Evolutionary conservation across 768 basidiomycete genomes (phyloP), one percentile per base, ranked within the genome.

Genomic region (Stropharia rugosoannulata): DNA sequence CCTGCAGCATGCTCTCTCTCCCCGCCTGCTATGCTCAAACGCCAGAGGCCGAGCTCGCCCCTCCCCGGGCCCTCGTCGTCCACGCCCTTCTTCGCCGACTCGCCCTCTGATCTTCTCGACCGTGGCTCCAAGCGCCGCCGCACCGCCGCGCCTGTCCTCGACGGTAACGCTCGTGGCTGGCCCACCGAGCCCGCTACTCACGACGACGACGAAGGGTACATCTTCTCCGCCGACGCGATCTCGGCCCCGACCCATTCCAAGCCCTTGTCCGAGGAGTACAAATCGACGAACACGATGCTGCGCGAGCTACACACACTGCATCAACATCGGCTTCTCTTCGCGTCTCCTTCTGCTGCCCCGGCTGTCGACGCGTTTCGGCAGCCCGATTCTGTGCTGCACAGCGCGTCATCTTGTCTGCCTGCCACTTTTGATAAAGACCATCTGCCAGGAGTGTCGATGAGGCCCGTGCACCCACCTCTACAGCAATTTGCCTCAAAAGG

Each of bases 271-370:
- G 71, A 62, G 71, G 49, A 80, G 59, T 93, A 92, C 72, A 79
- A 80, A 64, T 71, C 75, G 32, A 74, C 81, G 54, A 93, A 93
- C 69, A 79, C 61, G 45, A 71, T 89, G 59, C 80, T 93, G 37
- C 83, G 87, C 54, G 84, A 90, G 62, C 66, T 91, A 49, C 90
- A 92, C 62, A 76, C 82, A 38, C 75, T 86, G 19, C 79, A 87
- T 60, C 82, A 87, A 51, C 86, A 89, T 63, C 78, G 88, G 48
- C 71, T 83, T 35, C 55, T 84, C 22, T 83, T 76, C 62, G 60
- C 72, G 11, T 63, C 70, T 3, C 49, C 69, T 25, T 55, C 57
- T 61, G 37, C 51, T 36, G 46, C 46, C 9, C 39, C 18, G 49
- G 29, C 7, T 46, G 12, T 38, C 29, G 19, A 54, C 18, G 16